Base-by-base conservation (phyloP, 73 alveolate genomes). In the Paramecium biaurelia region DNA sequence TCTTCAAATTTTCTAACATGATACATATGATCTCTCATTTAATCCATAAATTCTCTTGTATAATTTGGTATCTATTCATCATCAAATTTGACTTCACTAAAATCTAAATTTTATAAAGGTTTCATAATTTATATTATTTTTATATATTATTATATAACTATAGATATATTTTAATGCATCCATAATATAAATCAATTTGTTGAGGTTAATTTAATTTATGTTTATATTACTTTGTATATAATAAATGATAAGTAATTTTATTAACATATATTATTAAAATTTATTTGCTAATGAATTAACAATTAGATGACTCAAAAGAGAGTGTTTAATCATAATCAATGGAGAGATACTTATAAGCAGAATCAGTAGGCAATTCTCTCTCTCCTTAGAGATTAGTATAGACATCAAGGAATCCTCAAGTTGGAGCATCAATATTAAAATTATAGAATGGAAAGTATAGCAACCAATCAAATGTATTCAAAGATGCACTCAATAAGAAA, bases 241-340 rank as follows among this genome's bases (percentile, higher is more conserved):
- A 53, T 53, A 53, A 53, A 53, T 53, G 24, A 53, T 14, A 53
- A 35, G 45, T 32, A 72, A 72, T 63, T 63, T 63, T 63, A 63
- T 63, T 63, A 23, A 63, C 45, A 63, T 63, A 63, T 63, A 63
- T 63, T 63, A 63, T 63, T 63, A 63, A 63, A 63, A 63, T 63
- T 63, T 63, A 63, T 63, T 63, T 63, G 84, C 47, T 11, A 63
- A 63, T 63, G 84, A 63, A 63, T 26, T 32, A 21, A 63, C 84
- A 63, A 63, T 63, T 63, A 63, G 84, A 63, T 63, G 84, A 63
- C 84, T 63, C 84, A 26, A 63, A 63, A 30, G 84, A 63, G 49
- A 63, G 84, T 63, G 84, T 20, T 30, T 32, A 63, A 63, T 63
- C 84, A 5, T 32, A 63, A 63, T 63, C 84, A 6, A 63, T 63